These are phyloP conservation scores for Bocquillonia castaneifolia DNA, from an alignment of 441 rosid species.

Conservation along the genomic window DNA sequence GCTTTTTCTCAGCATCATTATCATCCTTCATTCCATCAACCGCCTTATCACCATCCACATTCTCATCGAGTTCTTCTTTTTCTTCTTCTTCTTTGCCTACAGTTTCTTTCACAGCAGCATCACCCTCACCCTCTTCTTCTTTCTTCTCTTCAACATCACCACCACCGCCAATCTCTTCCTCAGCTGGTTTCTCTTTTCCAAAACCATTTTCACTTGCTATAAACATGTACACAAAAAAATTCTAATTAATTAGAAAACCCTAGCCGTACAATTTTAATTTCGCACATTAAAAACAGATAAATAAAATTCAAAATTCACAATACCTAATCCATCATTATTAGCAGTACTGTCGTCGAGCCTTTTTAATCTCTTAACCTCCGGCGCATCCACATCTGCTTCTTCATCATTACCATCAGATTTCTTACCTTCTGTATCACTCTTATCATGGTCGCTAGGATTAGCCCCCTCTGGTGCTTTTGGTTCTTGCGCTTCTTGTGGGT, in stretches of 20 bases:
- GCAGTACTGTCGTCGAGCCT: conserved; percentile 44
- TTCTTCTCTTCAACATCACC: conserved; percentile 18
- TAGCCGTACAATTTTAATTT: too few species aligned
- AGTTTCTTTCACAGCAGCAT: conserved; percentile 21
- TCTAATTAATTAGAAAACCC: neutral
- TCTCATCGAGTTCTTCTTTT: conserved; percentile 17
- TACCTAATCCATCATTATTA: conserved; percentile 44
- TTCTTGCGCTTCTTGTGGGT: conserved; percentile 38
- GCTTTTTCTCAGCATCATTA: too few species aligned
- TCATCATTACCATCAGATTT: conserved; percentile 21
- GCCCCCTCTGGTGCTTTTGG: neutral
- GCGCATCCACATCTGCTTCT: conserved; percentile 29
- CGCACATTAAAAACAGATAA: neutral
- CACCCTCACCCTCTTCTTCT: too few species aligned
- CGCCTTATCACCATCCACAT: conserved; percentile 25
- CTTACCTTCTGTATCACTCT: too few species aligned
- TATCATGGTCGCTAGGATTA: conserved; percentile 24
- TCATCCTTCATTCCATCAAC: too few species aligned
- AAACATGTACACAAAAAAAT: neutral
- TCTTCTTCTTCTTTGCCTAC: conserved; percentile 22
- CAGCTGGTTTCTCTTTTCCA: conserved; percentile 26
- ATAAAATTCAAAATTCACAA: neutral
- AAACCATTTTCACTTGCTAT: conserved; percentile 44
- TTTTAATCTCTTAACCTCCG: conserved; percentile 56
- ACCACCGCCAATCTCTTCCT: conserved; percentile 20